Evolutionary conservation across 257 asterid genomes (phyloP).

Genomic region (Mitragyna speciosa): DNA sequence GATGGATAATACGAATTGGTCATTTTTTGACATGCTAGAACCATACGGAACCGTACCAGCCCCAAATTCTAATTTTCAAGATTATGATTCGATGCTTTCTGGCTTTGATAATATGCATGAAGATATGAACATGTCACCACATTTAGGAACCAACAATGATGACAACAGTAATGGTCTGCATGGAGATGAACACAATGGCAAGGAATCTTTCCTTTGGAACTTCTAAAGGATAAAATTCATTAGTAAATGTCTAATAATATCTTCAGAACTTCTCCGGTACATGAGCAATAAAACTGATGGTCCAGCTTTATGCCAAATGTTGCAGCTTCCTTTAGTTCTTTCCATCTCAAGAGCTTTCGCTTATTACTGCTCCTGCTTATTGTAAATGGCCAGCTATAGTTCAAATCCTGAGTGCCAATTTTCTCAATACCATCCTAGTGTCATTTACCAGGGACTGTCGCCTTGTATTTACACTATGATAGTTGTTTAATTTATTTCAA

Average conservation of each 20-base stretch:
- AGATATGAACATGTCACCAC: too few species aligned
- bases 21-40: slow-evolving; percentile 43
- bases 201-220: too few species aligned
- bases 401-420: too few species aligned
- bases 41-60: neutral
- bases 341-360: neutral
- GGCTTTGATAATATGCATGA: too few species aligned
- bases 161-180: too few species aligned
- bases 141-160: too few species aligned
- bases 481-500: too few species aligned
- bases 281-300: neutral
- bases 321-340: neutral
- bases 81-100: neutral
- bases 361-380: neutral
- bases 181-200: too few species aligned
- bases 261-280: neutral
- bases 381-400: neutral
- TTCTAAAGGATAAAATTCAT: too few species aligned
- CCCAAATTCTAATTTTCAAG: neutral
- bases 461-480: too few species aligned
- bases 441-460: too few species aligned
- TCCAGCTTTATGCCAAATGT: neutral
- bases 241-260: neutral
- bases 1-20: slow-evolving; percentile 41
- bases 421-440: too few species aligned